phyloP scores from a whole-genome alignment of 2,329 filamentous ascomycete species.

The Didymosphaeria variabile region DNA sequence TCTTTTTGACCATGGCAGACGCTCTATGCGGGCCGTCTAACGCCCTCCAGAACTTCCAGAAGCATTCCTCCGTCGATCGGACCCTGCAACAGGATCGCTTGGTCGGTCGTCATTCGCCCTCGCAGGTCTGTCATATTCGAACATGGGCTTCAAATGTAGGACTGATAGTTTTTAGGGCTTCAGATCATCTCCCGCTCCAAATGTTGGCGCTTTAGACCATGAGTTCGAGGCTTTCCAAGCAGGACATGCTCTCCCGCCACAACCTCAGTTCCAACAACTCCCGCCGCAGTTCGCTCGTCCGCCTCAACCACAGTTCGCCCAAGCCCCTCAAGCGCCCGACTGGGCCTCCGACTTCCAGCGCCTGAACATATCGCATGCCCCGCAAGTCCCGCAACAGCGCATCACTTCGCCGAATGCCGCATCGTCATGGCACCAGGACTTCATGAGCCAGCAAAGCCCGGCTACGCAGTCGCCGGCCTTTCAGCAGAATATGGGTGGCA shows the following conservation, averaged over 20 bases:
- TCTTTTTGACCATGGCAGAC: slow-evolving; percentile 65
- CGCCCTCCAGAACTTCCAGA: slow-evolving; percentile 76
- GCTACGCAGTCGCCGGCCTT: slow-evolving; percentile 40
- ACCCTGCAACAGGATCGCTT: slow-evolving; percentile 78
- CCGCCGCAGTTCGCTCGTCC: slow-evolving; percentile 51
- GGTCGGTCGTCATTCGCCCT: slow-evolving; percentile 61
- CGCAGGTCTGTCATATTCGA: slow-evolving; percentile 60
- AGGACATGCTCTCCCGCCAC: slow-evolving; percentile 51
- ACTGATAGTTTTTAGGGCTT: slow-evolving; percentile 62
- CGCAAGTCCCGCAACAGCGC: slow-evolving; percentile 59
- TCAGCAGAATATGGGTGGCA: slow-evolving; percentile 39
- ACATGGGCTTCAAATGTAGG: slow-evolving; percentile 10
- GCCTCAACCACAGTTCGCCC: slow-evolving; percentile 43
- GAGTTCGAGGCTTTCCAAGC: slow-evolving; percentile 77
- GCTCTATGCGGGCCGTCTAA: slow-evolving; percentile 79
- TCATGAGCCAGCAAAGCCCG: slow-evolving; percentile 55
- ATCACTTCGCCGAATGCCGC: slow-evolving; percentile 42
- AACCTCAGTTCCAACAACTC: slow-evolving; percentile 50
- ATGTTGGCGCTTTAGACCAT: slow-evolving; percentile 65
- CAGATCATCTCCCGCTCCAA: slow-evolving; percentile 63
- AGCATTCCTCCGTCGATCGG: slow-evolving; percentile 73
- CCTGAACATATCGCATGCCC: slow-evolving; percentile 53
- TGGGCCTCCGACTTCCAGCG: slow-evolving; percentile 62
- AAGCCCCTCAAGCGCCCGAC: slow-evolving; percentile 47
- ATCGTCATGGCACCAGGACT: slow-evolving; percentile 69